A percentile compares a stretch with the other conserved stretches of the same genome.
Conservation (phyloP, 169 alveolate genomes). For the Toxoplasma gondii region DNA sequence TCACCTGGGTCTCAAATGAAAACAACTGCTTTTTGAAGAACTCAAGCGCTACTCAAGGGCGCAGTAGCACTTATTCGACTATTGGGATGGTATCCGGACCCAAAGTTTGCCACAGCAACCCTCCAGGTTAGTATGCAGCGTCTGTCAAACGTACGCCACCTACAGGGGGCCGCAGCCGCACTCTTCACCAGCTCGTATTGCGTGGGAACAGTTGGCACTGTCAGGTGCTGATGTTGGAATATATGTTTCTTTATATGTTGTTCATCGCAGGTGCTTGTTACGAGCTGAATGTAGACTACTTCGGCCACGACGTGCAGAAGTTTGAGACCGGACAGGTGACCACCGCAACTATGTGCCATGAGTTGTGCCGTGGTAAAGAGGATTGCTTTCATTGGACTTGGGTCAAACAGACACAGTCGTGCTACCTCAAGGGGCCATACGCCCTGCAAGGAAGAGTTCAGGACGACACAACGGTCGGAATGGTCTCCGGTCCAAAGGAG, state of each 20-base stretch:
- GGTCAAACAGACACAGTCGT: slow-evolving; percentile 2
- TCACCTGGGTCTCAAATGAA: slow-evolving; percentile 27
- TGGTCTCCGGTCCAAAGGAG: slow-evolving; percentile 34
- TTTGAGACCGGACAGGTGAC: neutral
- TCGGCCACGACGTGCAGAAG: slow-evolving; percentile 34
- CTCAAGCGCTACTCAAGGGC: slow-evolving; percentile 11
- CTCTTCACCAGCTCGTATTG: neutral
- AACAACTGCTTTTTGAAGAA: slow-evolving; percentile 45
- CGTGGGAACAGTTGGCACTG: neutral
- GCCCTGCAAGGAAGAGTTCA: slow-evolving; percentile 8
- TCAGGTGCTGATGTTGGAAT: neutral
- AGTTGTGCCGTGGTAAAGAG: neutral
- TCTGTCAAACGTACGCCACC: neutral
- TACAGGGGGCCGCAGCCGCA: neutral
- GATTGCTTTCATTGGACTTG: slow-evolving; percentile 27
- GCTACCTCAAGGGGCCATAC: slow-evolving; percentile 31
- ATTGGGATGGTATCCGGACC: slow-evolving; percentile 48
- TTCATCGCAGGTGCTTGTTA: neutral
- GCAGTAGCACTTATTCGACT: neutral
- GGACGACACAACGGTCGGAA: slow-evolving; percentile 17
- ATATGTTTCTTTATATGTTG: too few relatives aligned
- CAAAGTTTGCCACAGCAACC: neutral
- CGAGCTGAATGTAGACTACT: slow-evolving; percentile 22
- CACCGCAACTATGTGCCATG: neutral
- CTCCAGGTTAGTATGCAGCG: neutral